phyloP scores from a whole-genome alignment of 495 filamentous ascomycete species.

The Trichoderma virens region DNA sequence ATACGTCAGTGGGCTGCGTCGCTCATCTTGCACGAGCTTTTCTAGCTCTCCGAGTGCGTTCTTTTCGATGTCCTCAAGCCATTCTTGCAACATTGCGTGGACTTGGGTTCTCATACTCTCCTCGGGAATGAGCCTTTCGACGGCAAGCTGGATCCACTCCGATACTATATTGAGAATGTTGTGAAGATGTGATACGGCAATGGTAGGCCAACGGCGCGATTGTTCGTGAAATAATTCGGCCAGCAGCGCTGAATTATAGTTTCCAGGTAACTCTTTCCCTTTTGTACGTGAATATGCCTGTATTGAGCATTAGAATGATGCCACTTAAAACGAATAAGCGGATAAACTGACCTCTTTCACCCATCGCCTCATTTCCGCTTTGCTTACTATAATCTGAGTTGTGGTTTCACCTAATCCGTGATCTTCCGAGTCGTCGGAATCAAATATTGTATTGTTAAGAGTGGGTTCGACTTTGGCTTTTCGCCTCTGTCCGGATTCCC shows the following conservation, averaged over 20 bases:
- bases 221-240: conserved; percentile 38
- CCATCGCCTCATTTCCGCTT: conserved; percentile 2
- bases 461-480: neutral
- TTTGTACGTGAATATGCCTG: neutral
- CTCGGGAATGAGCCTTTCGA: neutral
- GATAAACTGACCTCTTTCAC: neutral
- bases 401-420: neutral
- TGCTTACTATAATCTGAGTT: neutral
- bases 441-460: neutral
- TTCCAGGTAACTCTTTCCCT: conserved; percentile 33
- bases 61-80: neutral
- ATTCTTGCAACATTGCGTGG: neutral
- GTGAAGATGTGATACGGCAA: neutral
- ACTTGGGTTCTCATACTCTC: neutral
- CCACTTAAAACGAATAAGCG: neutral
- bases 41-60: conserved; percentile 11
- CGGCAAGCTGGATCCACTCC: neutral
- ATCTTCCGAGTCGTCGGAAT: neutral
- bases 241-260: conserved; percentile 35
- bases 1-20: conserved; percentile 20
- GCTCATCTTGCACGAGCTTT: conserved; percentile 14
- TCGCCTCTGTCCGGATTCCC: conserved; percentile 8
- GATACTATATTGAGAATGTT: neutral
- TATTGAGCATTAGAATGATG: neutral
- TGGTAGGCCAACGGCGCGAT: conserved; percentile 10